Conservation (phyloP, 2,329 filamentous ascomycete genomes). For the Penicillium sp. region DNA sequence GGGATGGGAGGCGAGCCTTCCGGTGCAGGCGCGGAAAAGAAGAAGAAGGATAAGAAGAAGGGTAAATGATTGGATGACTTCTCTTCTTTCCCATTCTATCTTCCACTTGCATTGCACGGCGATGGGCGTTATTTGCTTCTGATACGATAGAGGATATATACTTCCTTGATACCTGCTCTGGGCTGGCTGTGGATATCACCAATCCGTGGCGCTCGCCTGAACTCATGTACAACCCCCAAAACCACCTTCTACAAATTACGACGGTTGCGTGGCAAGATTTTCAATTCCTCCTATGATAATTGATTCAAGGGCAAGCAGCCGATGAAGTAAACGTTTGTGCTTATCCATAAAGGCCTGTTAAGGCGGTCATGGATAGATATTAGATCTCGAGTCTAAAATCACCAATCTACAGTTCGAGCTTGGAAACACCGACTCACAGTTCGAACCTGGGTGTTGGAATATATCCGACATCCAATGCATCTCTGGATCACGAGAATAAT, state of each 20-base stretch:
- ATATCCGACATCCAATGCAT: neutral
- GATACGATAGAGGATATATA: conserved; percentile 7
- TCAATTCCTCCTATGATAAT: neutral
- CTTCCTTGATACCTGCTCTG: conserved; percentile 6
- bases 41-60: conserved; percentile 53
- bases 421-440: no score
- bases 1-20: conserved; percentile 45
- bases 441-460: no score
- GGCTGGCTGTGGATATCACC: neutral
- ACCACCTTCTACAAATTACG: neutral
- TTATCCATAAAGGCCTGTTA: neutral
- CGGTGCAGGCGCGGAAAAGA: conserved; percentile 35
- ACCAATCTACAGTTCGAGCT: no score
- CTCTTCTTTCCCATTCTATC: conserved; percentile 16
- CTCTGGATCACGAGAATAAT: neutral
- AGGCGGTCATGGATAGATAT: neutral
- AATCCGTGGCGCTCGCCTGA: neutral
- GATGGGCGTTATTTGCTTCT: conserved; percentile 32
- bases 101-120: conserved; percentile 40
- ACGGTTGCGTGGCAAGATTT: neutral
- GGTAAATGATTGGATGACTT: conserved; percentile 34
- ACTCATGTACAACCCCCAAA: neutral
- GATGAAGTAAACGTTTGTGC: neutral
- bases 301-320: no score
- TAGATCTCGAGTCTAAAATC: no score